phyloP scores from a whole-genome alignment of 2,329 filamentous ascomycete species.

The Zymoseptoria passerinii region DNA sequence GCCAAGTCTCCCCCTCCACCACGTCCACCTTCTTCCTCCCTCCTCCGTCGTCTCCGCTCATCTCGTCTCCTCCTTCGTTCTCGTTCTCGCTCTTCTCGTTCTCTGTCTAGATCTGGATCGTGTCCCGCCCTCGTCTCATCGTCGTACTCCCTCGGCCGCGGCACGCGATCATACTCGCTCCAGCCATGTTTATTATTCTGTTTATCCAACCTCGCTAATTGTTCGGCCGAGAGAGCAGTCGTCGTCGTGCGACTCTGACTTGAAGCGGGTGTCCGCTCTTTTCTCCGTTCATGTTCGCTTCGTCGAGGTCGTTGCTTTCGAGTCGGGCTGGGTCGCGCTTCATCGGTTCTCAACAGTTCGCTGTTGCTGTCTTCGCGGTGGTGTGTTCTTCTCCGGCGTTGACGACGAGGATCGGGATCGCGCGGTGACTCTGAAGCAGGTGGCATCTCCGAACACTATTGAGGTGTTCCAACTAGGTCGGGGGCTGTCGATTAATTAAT shows the following conservation, averaged over 20 bases:
- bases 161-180: constrained; percentile 36
- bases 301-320: constrained; percentile 7
- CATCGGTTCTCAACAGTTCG: constrained; percentile 19
- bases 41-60: constrained; percentile 25
- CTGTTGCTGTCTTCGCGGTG: constrained; percentile 30
- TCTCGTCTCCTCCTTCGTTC: constrained; percentile 21
- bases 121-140: constrained; percentile 25
- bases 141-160: constrained; percentile 32
- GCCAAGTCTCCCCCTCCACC: constrained; percentile 25
- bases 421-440: constrained; percentile 1
- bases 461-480: too few species aligned
- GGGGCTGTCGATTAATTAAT: background rate
- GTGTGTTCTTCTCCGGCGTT: constrained; percentile 27
- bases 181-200: constrained; percentile 49
- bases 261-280: constrained; percentile 11
- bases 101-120: constrained; percentile 22
- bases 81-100: background rate
- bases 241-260: constrained; percentile 23
- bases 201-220: constrained; percentile 58
- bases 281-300: constrained; percentile 8
- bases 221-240: constrained; percentile 44
- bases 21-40: constrained; percentile 37
- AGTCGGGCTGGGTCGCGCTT: constrained; percentile 5
- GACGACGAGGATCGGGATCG: constrained; percentile 24
- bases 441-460: background rate